These are phyloP conservation scores for Chytriomyces sp. DNA, from an alignment of 192 early-diverging fungal species.

Conservation along the genomic window DNA sequence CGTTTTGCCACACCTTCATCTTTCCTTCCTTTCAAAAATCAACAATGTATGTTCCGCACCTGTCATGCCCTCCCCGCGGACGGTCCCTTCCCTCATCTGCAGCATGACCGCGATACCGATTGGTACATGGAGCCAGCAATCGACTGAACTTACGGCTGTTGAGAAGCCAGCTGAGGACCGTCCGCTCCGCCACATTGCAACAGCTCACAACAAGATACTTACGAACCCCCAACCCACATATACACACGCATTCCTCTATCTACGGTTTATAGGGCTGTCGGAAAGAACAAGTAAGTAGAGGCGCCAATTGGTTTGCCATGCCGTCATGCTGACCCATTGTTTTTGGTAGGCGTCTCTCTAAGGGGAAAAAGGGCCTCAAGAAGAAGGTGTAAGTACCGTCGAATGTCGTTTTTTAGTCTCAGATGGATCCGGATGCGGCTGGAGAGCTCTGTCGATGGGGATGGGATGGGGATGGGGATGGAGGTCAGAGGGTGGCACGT, in stretches of 20 bases:
- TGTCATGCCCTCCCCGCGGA: too few species aligned
- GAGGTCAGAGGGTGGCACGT: background rate
- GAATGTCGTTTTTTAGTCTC: background rate
- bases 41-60: conserved; percentile 5
- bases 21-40: conserved; percentile 2
- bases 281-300: conserved; percentile 78
- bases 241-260: background rate
- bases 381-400: conserved; percentile 90
- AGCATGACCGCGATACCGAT: too few species aligned
- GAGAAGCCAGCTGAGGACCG: too few species aligned
- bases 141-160: too few species aligned
- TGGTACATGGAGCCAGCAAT: too few species aligned
- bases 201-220: background rate
- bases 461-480: conserved; percentile 8
- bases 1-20: too few species aligned
- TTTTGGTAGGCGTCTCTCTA: conserved; percentile 82
- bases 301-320: background rate
- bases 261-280: conserved; percentile 59
- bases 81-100: too few species aligned
- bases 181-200: too few species aligned
- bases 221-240: background rate
- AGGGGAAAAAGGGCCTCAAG: conserved; percentile 99
- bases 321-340: background rate
- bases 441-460: conserved; percentile 26
- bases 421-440: too few species aligned